Evolutionary conservation across 1,284 basidiomycete species (phyloP).

Genomic region (Marasmius sp.): DNA sequence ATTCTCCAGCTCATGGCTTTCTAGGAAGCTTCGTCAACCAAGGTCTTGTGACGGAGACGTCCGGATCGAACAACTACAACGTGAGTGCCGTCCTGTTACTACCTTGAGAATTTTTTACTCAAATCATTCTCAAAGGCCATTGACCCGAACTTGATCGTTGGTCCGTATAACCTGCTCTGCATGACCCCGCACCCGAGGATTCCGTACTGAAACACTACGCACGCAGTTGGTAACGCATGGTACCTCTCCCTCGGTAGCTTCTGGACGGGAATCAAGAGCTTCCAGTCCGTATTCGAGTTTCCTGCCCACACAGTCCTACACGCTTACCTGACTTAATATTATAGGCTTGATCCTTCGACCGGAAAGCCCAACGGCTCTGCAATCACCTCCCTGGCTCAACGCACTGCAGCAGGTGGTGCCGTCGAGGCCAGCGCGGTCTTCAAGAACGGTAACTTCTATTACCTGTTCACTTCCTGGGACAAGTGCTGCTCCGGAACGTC

Average conservation of each 20-base stretch:
- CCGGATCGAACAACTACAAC: constrained; percentile 44
- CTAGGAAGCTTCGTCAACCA: constrained; percentile 45
- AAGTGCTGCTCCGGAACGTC: constrained; percentile 50
- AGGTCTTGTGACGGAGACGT: constrained; percentile 49
- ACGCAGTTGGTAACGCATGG: constrained; percentile 38
- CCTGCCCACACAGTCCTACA: background rate
- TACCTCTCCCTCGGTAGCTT: constrained; percentile 48
- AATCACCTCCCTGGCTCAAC: constrained; percentile 44
- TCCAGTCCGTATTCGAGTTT: constrained; percentile 25
- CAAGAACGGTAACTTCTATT: constrained; percentile 47
- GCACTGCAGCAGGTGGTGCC: constrained; percentile 40
- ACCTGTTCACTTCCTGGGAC: constrained; percentile 60
- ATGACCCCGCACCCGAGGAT: background rate
- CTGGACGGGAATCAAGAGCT: constrained; percentile 49
- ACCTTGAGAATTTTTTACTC: background rate
- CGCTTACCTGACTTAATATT: background rate
- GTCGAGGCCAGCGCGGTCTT: constrained; percentile 49
- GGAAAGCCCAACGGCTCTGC: constrained; percentile 39
- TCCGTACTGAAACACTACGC: background rate
- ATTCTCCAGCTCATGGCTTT: background rate
- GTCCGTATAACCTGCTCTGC: background rate
- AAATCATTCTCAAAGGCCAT: constrained; percentile 39
- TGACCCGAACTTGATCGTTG: constrained; percentile 48
- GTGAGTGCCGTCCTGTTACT: constrained; percentile 28
- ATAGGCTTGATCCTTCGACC: constrained; percentile 36